These are phyloP conservation scores for Niebla homalea DNA, from an alignment of 495 filamentous ascomycete genomes.

Conservation along the genomic window DNA sequence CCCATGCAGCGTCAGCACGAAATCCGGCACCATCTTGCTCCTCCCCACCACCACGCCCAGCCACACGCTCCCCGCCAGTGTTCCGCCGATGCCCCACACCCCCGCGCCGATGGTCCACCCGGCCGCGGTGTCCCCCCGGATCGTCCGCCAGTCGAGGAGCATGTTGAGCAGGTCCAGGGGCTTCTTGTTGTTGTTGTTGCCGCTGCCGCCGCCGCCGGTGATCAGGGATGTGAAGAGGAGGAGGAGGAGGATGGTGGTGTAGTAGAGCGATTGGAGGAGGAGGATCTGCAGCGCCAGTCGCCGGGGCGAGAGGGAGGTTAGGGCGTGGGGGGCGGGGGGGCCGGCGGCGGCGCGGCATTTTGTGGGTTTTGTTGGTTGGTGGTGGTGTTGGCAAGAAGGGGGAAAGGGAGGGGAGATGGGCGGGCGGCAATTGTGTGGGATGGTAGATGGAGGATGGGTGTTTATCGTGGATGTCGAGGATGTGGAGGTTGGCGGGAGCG, in stretches of 20 bases:
- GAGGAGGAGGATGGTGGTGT: constrained; percentile 56
- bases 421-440: not conserved
- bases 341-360: constrained; percentile 31
- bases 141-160: constrained; percentile 64
- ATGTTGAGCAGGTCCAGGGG: constrained; percentile 34
- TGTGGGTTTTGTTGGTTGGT: not conserved
- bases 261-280: constrained; percentile 74
- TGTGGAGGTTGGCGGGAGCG: not conserved
- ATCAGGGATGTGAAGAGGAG: constrained; percentile 84
- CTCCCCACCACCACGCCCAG: constrained; percentile 13
- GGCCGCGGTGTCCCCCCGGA: constrained; percentile 79
- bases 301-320: constrained; percentile 68
- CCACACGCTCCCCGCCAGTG: constrained; percentile 54
- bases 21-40: constrained; percentile 48
- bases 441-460: not conserved
- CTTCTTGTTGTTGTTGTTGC: no score
- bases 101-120: constrained; percentile 86
- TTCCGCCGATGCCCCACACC: constrained; percentile 63
- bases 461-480: not conserved
- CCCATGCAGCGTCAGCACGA: constrained; percentile 53
- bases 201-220: constrained; percentile 56
- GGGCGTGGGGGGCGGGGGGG: constrained; percentile 68
- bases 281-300: constrained; percentile 80
- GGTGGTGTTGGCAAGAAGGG: not conserved
- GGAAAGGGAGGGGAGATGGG: not conserved